Conservation (phyloP, 2,329 filamentous ascomycete species). For the Botrytis tulipae region DNA sequence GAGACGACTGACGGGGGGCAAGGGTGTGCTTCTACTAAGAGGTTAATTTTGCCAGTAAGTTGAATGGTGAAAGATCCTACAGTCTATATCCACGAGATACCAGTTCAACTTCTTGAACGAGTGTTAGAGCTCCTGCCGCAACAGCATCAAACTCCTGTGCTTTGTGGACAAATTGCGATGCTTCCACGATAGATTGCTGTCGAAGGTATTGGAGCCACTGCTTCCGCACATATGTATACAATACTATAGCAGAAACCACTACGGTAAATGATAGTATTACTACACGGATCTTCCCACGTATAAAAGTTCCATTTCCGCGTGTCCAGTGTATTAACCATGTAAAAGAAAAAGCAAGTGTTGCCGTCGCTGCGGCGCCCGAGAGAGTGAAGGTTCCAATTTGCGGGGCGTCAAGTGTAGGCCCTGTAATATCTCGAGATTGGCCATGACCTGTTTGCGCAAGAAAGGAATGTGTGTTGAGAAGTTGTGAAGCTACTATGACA, state of each 20-base stretch:
- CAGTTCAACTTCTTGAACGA: constrained; percentile 93
- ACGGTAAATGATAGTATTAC: constrained; percentile 47
- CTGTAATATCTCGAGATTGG: constrained; percentile 28
- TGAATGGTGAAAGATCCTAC: constrained; percentile 47
- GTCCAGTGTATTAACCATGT: constrained; percentile 70
- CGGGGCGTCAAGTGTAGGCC: constrained; percentile 27
- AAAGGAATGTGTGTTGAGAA: constrained; percentile 70
- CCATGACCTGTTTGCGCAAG: constrained; percentile 41
- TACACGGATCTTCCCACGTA: constrained; percentile 56
- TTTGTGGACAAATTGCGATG: constrained; percentile 66
- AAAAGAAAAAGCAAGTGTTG: constrained; percentile 55
- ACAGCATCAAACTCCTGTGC: constrained; percentile 80
- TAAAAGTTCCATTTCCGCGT: constrained; percentile 49
- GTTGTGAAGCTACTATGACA: constrained; percentile 85
- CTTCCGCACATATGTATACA: constrained; percentile 71
- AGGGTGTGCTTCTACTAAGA: constrained; percentile 68
- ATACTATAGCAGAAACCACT: constrained; percentile 53
- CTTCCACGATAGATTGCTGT: constrained; percentile 68
- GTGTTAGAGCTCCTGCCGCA: constrained; percentile 69
- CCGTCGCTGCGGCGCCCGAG: constrained; percentile 65
- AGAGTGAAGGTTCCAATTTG: constrained; percentile 51
- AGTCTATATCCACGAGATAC: constrained; percentile 88
- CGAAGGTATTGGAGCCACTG: constrained; percentile 80
- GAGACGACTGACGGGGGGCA: constrained; percentile 88
- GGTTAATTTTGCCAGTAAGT: constrained; percentile 22